A percentile compares a stretch with the other conserved stretches of the same genome.
phyloP scores from a whole-genome alignment of 805 yeast genomes.

The Candida multigemmis region DNA sequence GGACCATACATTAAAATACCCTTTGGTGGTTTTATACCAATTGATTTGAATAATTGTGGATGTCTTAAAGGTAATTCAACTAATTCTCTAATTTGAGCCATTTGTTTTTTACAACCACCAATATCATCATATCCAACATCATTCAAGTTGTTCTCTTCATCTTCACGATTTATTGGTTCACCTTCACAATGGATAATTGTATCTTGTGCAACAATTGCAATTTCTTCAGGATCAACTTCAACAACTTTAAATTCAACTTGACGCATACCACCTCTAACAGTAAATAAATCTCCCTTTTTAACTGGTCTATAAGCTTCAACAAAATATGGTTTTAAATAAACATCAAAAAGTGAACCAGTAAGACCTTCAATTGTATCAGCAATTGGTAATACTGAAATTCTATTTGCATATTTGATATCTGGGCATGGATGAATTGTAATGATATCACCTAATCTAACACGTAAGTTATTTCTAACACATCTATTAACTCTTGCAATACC shows the following conservation, averaged over 20 bases:
- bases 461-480: slow-evolving; percentile 89
- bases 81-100: slow-evolving; percentile 98
- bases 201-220: slow-evolving; percentile 97
- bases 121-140: slow-evolving; percentile 99
- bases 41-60: slow-evolving; percentile 94
- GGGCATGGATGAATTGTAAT: slow-evolving; percentile 92
- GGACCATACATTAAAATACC: slow-evolving; percentile 99
- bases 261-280: slow-evolving; percentile 98
- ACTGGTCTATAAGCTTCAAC: slow-evolving; percentile 99
- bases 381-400: slow-evolving; percentile 92
- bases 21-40: slow-evolving; percentile 98
- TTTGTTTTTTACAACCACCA: slow-evolving; percentile 98
- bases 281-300: slow-evolving; percentile 92
- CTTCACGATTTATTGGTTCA: slow-evolving; percentile 97
- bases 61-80: slow-evolving; percentile 97
- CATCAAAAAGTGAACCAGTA: slow-evolving; percentile 94
- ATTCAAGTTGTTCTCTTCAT: slow-evolving; percentile 91
- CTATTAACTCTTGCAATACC: slow-evolving; percentile 93
- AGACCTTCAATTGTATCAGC: slow-evolving; percentile 98
- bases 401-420: slow-evolving; percentile 91
- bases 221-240: slow-evolving; percentile 95
- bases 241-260: slow-evolving; percentile 98
- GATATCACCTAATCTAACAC: slow-evolving; percentile 90
- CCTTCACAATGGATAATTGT: slow-evolving; percentile 98
- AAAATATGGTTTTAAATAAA: slow-evolving; percentile 93